Evolutionary conservation across 2,329 filamentous ascomycete genomes (phyloP).

Genomic region (Albifimbria verrucaria): DNA sequence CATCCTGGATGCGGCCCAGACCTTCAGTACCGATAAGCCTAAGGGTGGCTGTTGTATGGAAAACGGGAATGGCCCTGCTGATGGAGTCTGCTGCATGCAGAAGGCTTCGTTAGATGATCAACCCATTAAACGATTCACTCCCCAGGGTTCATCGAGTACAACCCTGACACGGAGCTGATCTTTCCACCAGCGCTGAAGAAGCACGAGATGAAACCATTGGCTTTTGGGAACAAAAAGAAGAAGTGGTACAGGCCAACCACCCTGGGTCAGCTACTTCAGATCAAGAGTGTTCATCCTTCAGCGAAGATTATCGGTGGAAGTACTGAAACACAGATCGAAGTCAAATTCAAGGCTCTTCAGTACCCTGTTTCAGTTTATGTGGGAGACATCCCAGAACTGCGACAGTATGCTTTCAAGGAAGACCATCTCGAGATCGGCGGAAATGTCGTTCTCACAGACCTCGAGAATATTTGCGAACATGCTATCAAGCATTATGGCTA

Average conservation of each 20-base stretch:
- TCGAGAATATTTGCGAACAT: slow-evolving; percentile 79
- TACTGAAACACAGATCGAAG: slow-evolving; percentile 96
- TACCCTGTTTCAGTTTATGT: slow-evolving; percentile 90
- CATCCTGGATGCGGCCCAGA: slow-evolving; percentile 90
- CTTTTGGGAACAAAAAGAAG: slow-evolving; percentile 93
- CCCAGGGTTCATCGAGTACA: slow-evolving; percentile 94
- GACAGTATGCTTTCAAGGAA: slow-evolving; percentile 75
- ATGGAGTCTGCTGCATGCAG: slow-evolving; percentile 66
- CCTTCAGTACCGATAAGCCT: slow-evolving; percentile 62
- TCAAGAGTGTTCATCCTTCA: slow-evolving; percentile 79
- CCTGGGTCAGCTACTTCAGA: slow-evolving; percentile 81
- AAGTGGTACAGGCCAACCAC: slow-evolving; percentile 90
- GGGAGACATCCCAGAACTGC: slow-evolving; percentile 85
- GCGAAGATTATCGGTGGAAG: slow-evolving; percentile 95
- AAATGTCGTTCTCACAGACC: slow-evolving; percentile 87
- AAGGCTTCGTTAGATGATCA: slow-evolving; percentile 46
- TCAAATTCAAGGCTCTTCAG: slow-evolving; percentile 93
- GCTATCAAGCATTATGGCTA: slow-evolving; percentile 77
- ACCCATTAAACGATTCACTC: slow-evolving; percentile 68
- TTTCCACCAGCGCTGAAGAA: slow-evolving; percentile 85
- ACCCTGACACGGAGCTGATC: slow-evolving; percentile 89
- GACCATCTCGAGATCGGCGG: slow-evolving; percentile 88
- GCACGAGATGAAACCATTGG: slow-evolving; percentile 75
- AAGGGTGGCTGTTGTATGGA: slow-evolving; percentile 70
- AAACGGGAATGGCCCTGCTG: slow-evolving; percentile 40